Percentiles rank a stretch among this genome's conserved stretches.
These are phyloP conservation scores for Eucalyptus pauciflora DNA, from an alignment of 345 rosid species.

Conservation along the genomic window DNA sequence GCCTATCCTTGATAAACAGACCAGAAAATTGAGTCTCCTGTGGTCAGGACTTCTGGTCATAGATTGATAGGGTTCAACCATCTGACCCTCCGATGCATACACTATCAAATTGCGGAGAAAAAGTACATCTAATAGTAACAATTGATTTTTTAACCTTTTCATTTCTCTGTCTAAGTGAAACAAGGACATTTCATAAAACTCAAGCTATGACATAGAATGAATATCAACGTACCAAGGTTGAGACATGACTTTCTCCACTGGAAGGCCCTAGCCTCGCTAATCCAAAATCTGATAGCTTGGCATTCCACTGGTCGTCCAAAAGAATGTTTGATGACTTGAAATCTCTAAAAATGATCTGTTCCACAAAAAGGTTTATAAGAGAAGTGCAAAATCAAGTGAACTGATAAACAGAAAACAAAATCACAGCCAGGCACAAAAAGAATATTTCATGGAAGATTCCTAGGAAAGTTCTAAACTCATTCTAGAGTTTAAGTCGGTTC, in stretches of 20 bases:
- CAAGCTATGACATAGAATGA: neutral
- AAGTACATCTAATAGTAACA: neutral
- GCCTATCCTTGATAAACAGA: neutral
- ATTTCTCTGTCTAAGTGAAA: neutral
- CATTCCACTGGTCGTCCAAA: constrained; percentile 86
- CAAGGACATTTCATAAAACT: neutral
- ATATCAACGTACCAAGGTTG: constrained; percentile 57
- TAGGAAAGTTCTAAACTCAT: neutral
- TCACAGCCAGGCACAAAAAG: neutral
- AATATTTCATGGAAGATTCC: neutral
- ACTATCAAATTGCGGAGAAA: neutral
- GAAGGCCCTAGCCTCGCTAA: constrained; percentile 94
- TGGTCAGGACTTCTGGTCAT: neutral
- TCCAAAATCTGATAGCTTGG: constrained; percentile 91
- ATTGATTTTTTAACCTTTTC: neutral
- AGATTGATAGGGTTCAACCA: neutral
- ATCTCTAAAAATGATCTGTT: constrained; percentile 87
- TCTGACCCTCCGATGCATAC: neutral
- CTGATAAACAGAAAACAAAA: neutral
- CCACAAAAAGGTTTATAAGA: neutral
- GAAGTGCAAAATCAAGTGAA: neutral
- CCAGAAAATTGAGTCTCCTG: neutral
- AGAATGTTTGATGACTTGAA: constrained; percentile 94
- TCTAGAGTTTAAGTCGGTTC: neutral
- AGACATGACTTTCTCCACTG: constrained; percentile 81